Percentiles rank a stretch among this genome's conserved stretches.
phyloP scores from a whole-genome alignment of 495 filamentous ascomycete genomes.

The Podospora sp. region DNA sequence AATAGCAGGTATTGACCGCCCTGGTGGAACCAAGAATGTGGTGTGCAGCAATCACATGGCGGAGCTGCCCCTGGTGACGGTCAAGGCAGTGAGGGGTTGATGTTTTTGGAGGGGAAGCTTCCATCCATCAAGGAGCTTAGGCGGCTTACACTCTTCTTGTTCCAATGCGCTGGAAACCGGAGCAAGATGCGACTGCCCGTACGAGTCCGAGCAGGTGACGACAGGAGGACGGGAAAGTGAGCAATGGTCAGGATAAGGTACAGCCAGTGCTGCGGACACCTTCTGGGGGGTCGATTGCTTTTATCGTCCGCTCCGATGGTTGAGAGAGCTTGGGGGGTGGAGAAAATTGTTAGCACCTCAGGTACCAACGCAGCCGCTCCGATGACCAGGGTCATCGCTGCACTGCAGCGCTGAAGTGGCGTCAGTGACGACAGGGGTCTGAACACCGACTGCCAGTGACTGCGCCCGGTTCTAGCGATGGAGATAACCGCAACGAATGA shows the following conservation, averaged over 20 bases:
- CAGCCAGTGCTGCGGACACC: neutral
- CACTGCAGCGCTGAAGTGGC: slow-evolving; percentile 15
- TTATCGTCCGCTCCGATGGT: slow-evolving; percentile 24
- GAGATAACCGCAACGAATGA: neutral
- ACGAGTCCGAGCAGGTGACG: slow-evolving; percentile 5
- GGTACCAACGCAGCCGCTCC: slow-evolving; percentile 27
- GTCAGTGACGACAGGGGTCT: slow-evolving; percentile 15
- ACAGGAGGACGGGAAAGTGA: slow-evolving; percentile 13
- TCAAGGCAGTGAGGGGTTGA: slow-evolving; percentile 7
- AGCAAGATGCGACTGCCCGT: neutral
- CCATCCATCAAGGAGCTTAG: slow-evolving; percentile 8
- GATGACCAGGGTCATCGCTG: slow-evolving; percentile 27
- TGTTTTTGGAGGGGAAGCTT: slow-evolving; percentile 26
- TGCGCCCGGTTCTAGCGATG: slow-evolving; percentile 5
- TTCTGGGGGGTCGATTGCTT: slow-evolving; percentile 30
- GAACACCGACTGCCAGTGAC: neutral
- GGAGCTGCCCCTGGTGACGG: neutral
- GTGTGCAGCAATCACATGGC: slow-evolving; percentile 26
- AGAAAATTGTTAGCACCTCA: slow-evolving; percentile 34
- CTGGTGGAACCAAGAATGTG: slow-evolving; percentile 23
- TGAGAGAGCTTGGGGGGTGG: slow-evolving; percentile 13
- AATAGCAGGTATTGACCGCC: slow-evolving; percentile 25
- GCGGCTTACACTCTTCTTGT: slow-evolving; percentile 2
- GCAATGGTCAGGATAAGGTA: slow-evolving; percentile 12
- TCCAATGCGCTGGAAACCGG: neutral